Base-by-base conservation (phyloP, 2,329 filamentous ascomycete species). In the Scedosporium boydii region DNA sequence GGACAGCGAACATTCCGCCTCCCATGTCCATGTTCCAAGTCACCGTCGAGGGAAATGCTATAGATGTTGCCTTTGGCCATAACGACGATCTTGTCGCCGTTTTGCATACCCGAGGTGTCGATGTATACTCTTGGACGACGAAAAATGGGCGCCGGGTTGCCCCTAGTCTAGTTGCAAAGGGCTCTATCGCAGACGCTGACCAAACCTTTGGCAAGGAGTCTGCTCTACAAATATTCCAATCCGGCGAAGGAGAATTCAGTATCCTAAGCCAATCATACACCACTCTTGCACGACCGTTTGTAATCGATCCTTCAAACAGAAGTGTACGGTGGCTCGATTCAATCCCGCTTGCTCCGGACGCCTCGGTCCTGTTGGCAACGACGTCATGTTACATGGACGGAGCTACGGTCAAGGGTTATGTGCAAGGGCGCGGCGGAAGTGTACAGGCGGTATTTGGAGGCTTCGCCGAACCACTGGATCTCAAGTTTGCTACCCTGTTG, bases 11-110 rank as follows among this genome's bases (percentile, higher is more conserved):
- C 69, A 82, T 97, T 3, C 95, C 95, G 26, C 95, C 95, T 29
- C 95, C 95, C 0, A 97, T 98, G 92, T 86, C 91, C 16, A 81
- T 93, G 65, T 89, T 89, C 67, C 90, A 96, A 63, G 69, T 97
- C 18, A 69, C 77, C 12, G 74, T 89, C 29, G 77, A 83, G 14
- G 81, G 81, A 0, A 86, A 87, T 61, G 82, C 86, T 2, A 76
- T 90, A 18, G 92, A 97, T 74, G 85, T 95, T 60, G 85, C 88
- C 0, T 86, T 97, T 67, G 88, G 85, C 59, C 79, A 78, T 14
- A 80, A 82, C 58, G 87, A 88, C 58, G 81, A 80, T 1, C 78
- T 80, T 6, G 81, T 98, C 70, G 91, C 87, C 3, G 82, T 96
- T 7, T 77, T 97, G 21, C 89, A 92, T 67, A 79, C 82, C 29